Evolutionary conservation across 192 early-diverging fungal genomes (phyloP).

Genomic region (Coemansia sp.): DNA sequence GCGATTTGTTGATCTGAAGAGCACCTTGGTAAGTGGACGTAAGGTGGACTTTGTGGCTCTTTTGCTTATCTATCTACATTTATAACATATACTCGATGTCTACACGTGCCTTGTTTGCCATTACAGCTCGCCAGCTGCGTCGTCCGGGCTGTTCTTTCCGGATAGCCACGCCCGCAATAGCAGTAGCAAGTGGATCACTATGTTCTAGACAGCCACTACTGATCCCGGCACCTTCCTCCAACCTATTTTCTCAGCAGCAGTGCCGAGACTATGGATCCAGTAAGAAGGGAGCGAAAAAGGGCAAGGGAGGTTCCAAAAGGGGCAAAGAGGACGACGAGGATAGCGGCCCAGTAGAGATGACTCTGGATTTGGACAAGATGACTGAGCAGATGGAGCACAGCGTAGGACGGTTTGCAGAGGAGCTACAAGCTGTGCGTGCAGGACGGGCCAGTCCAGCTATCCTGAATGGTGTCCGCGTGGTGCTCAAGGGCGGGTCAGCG

Average conservation of each 20-base stretch:
- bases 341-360: conserved; percentile 31
- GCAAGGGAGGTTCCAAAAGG: conserved; percentile 23
- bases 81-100: background rate
- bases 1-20: background rate
- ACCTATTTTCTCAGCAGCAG: conserved; percentile 7
- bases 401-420: conserved; percentile 62
- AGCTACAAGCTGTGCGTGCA: conserved; percentile 62
- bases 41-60: background rate
- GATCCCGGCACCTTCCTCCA: background rate
- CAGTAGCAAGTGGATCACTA: background rate
- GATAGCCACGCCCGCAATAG: background rate
- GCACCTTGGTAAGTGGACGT: background rate
- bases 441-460: conserved; percentile 78
- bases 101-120: background rate
- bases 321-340: conserved; percentile 24
- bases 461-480: conserved; percentile 68
- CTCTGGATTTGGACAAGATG: conserved; percentile 61
- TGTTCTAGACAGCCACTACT: background rate
- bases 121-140: background rate
- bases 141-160: background rate
- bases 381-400: conserved; percentile 59
- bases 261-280: conserved; percentile 46
- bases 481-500: conserved; percentile 57
- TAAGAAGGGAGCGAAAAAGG: conserved; percentile 38
- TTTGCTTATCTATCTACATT: background rate